Evolutionary conservation across 345 rosid genomes (phyloP).

Genomic region (Isatis tinctoria): DNA sequence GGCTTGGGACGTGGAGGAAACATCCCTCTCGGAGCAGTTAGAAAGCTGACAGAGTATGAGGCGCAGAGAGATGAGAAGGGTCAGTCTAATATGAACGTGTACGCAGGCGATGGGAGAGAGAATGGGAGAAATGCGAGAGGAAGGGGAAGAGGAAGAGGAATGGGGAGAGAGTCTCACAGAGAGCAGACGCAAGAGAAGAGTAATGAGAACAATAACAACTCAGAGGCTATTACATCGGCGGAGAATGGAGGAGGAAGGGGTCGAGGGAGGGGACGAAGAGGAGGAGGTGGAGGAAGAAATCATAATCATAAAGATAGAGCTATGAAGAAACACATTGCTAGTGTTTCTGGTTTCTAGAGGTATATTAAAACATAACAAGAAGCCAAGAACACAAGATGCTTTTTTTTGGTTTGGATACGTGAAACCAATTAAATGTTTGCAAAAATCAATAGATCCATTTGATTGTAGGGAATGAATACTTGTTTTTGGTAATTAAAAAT

Average conservation of each 20-base stretch:
- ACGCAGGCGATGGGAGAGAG: conserved; percentile 36
- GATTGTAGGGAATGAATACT: no score
- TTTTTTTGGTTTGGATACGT: not conserved
- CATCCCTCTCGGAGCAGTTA: conserved; percentile 70
- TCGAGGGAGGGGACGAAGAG: conserved; percentile 60
- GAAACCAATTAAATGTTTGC: not conserved
- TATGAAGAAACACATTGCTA: conserved; percentile 65
- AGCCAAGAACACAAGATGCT: not conserved
- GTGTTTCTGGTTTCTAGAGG: conserved; percentile 54
- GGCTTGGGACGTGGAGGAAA: conserved; percentile 97
- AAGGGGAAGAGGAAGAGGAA: conserved; percentile 49
- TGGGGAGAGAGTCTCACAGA: conserved; percentile 20
- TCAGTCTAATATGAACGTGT: conserved; percentile 19
- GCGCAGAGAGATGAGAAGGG: conserved; percentile 30
- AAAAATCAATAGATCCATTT: not conserved
- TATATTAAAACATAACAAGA: not conserved
- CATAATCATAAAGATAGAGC: conserved; percentile 65
- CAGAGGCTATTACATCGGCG: conserved; percentile 32
- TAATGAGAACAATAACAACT: conserved; percentile 11
- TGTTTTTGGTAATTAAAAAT: no score
- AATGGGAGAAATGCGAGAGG: conserved; percentile 38
- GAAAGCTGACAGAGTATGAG: conserved; percentile 49
- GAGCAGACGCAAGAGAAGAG: conserved; percentile 17
- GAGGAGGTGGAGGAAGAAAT: conserved; percentile 59
- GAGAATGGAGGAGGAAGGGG: conserved; percentile 45